Evolutionary conservation across 352 stramenopile species (phyloP), one percentile per base, ranked within the genome.

Genomic region (Globisporangium echinulatum): DNA sequence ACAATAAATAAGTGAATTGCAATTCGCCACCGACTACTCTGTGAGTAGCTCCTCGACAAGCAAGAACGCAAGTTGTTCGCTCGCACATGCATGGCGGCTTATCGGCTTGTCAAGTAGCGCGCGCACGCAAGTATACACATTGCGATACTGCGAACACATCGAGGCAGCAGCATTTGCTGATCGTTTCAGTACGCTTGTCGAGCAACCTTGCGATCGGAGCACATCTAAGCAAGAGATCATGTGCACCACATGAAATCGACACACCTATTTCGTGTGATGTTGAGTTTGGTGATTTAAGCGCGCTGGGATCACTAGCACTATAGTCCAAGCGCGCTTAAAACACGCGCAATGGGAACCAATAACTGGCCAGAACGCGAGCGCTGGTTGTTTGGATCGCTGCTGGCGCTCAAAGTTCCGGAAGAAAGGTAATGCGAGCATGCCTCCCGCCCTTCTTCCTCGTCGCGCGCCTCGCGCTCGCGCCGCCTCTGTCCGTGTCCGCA

Each of bases 351-450:
- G 39, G 33, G 39, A 47, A 49, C 38, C 44, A 56, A 68, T 66
- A 63, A 70, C 70, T 71, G 67, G 64, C 58, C 52, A 68, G 56
- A 71, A 69, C 63, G 67, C 68, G 67, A 61, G 70, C 68, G 66
- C 62, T 56, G 61, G 67, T 74, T 74, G 69, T 72, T 74, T 71
- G 68, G 68, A 72, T 74, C 68, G 67, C 69, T 74, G 64, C 59
- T 69, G 64, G 66, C 59, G 64, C 64, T 57, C 57, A 58, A 54
- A 64, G 54, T 62, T 68, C 61, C 56, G 59, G 54, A 67, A 67
- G 59, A 69, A 66, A 69, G 53, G 53, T 63, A 52, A 49, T 57
- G 49, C 54, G 48, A 42, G 39, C 25, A 44, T 43, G 55, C 19
- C 44, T 40, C 17, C 53, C 13, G 11, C 25, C 48, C 7, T 8